Percentiles rank a stretch among this genome's conserved stretches.
These are phyloP conservation scores for Rhynchospora breviuscula DNA, from an alignment of 176 grass and related monocot genomes.

Conservation along the genomic window DNA sequence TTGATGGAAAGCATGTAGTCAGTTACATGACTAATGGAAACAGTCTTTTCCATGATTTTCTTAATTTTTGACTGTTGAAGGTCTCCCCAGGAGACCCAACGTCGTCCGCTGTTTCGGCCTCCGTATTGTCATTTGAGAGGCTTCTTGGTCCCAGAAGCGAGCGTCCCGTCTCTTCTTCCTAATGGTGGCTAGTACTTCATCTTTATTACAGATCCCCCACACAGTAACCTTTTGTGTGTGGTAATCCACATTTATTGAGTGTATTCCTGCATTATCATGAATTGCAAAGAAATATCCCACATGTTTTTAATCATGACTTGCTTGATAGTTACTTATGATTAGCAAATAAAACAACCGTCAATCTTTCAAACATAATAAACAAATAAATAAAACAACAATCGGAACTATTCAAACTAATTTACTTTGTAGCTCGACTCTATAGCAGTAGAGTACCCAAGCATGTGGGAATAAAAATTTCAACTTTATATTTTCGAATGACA, in stretches of 20 bases:
- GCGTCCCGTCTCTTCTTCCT: conserved; percentile 42
- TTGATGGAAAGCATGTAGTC: background rate
- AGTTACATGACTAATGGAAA: conserved; percentile 23
- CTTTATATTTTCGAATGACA: too few relatives aligned
- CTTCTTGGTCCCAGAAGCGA: conserved; percentile 25
- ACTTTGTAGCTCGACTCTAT: background rate
- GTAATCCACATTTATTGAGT: conserved; percentile 40
- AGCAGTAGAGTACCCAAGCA: too few relatives aligned
- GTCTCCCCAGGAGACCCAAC: background rate
- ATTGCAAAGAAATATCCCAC: background rate
- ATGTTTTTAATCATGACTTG: background rate
- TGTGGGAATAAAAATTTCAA: background rate
- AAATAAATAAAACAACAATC: too few relatives aligned
- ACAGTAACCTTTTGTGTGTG: conserved; percentile 40
- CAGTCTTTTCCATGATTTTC: conserved; percentile 38
- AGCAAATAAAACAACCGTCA: background rate
- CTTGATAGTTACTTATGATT: background rate
- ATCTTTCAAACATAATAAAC: too few relatives aligned
- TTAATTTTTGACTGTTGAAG: conserved; percentile 9
- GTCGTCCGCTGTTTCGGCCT: background rate
- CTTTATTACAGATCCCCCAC: conserved; percentile 44
- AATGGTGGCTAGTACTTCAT: conserved; percentile 36
- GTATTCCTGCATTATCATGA: conserved; percentile 23
- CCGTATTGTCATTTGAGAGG: background rate
- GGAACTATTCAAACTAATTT: too few relatives aligned